Conservation (phyloP, 2,329 filamentous ascomycete genomes). For the Ophiostoma australiae region DNA sequence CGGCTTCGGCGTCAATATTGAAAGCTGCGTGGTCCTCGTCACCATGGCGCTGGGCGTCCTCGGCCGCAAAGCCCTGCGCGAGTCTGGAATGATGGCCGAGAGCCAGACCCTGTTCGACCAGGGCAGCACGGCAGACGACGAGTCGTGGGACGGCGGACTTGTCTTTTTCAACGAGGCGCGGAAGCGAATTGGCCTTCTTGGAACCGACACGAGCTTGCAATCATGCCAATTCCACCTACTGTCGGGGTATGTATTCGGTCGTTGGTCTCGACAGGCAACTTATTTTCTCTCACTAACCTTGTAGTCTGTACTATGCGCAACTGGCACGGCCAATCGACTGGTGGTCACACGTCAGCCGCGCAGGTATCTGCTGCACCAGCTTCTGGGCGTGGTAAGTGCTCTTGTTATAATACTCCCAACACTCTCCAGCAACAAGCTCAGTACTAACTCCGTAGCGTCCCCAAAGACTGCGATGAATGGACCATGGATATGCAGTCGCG, state of each 20-base stretch:
- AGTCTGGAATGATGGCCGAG: conserved; percentile 41
- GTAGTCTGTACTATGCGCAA: conserved; percentile 40
- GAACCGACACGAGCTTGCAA: conserved; percentile 39
- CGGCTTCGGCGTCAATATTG: conserved; percentile 48
- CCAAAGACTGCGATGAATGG: conserved; percentile 46
- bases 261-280: too few species aligned
- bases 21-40: conserved; percentile 47
- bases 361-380: conserved; percentile 45
- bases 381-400: conserved; percentile 39
- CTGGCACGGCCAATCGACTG: conserved; percentile 49
- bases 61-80: conserved; percentile 45
- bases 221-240: conserved; percentile 50
- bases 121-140: conserved; percentile 1
- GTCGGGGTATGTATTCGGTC: conserved; percentile 34
- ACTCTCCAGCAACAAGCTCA: too few species aligned
- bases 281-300: not conserved
- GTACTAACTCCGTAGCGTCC: conserved; percentile 28
- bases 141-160: conserved; percentile 35
- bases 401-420: not conserved
- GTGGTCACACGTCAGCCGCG: conserved; percentile 50
- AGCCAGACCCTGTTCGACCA: not conserved
- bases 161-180: conserved; percentile 52
- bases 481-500: conserved; percentile 52
- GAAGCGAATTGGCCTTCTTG: conserved; percentile 41
- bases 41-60: conserved; percentile 49